Evolutionary conservation across 768 basidiomycete species (phyloP), one percentile per base, ranked within the genome.

Genomic region (Mycena vitilis): DNA sequence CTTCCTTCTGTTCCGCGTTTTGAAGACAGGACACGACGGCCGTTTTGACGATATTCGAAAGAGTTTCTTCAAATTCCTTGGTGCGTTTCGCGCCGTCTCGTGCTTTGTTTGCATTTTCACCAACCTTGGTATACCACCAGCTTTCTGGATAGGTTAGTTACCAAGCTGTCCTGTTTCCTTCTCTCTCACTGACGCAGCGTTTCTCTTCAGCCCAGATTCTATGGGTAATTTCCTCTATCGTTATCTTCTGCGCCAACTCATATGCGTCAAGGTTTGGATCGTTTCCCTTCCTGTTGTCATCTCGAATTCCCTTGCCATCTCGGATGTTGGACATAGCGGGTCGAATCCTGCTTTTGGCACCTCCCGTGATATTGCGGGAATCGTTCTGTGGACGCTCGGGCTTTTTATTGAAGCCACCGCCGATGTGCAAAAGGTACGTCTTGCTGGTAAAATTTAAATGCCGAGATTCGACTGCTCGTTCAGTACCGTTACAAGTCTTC

Each of bases 31-130:
- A 2, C 87, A 85, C 71, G 91, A 93, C 71, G 82, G 80, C 5
- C 85, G 91, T 1, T 92, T 92, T 73, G 90, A 93, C 71, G 84
- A 88, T 20, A 91, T 92, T 60, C 81, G 91, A 7, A 82, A 82
- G 2, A 83, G 88, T 76, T 91, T 91, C 76, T 86, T 87, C 80
- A 88, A 87, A 71, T 91, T 91, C 73, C 77, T 89, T 9, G 87
- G 87, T 83, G 55, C 15, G 81, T 73, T 49, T 36, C 42, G 34
- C 30, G 23, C 25, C 12, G 10, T 12, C 49, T 47, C 55, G 34
- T 30, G 47, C 3, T 47, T 30, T 42, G 11, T 48, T 66, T n/a
- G 37, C 36, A 25, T 25, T 48, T 30, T 30, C 3, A 13, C 62
- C 52, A 9, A 36, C 13, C 7, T 9, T 53, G 30, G 30, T 5